phyloP scores from a whole-genome alignment of 495 filamentous ascomycete genomes.

The Filosporella fistucella region DNA sequence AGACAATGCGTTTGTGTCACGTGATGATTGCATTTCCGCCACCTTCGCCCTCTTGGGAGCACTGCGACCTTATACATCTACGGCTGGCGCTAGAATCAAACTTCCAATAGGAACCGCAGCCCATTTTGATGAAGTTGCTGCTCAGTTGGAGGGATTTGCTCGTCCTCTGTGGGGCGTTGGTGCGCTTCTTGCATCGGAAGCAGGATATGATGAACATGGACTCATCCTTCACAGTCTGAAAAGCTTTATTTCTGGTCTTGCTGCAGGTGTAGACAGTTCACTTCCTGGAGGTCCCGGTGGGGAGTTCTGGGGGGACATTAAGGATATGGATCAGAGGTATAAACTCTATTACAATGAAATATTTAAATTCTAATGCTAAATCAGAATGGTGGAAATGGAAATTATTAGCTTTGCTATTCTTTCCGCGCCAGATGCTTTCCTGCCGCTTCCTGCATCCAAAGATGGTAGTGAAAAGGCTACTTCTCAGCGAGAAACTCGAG shows the following conservation, averaged over 20 bases:
- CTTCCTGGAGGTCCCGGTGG: slow-evolving; percentile 44
- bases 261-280: slow-evolving; percentile 44
- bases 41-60: slow-evolving; percentile 40
- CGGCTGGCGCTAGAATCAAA: slow-evolving; percentile 35
- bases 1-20: slow-evolving; percentile 18
- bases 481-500: slow-evolving; percentile 34
- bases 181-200: slow-evolving; percentile 31
- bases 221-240: background rate
- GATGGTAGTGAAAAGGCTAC: slow-evolving; percentile 29
- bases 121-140: slow-evolving; percentile 51
- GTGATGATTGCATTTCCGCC: slow-evolving; percentile 31
- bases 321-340: slow-evolving; percentile 51
- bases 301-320: slow-evolving; percentile 54
- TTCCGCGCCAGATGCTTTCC: slow-evolving; percentile 8
- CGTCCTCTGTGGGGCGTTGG: slow-evolving; percentile 56
- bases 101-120: slow-evolving; percentile 39
- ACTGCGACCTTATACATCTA: slow-evolving; percentile 37
- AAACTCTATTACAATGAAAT: too few species aligned
- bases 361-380: too few species aligned
- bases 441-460: slow-evolving; percentile 28
- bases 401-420: slow-evolving; percentile 41
- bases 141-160: slow-evolving; percentile 58
- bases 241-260: background rate
- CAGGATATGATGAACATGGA: background rate
- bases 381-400: slow-evolving; percentile 61